These are phyloP conservation scores for Parachaetomium inaequale DNA, from an alignment of 495 filamentous ascomycete species.

Conservation along the genomic window DNA sequence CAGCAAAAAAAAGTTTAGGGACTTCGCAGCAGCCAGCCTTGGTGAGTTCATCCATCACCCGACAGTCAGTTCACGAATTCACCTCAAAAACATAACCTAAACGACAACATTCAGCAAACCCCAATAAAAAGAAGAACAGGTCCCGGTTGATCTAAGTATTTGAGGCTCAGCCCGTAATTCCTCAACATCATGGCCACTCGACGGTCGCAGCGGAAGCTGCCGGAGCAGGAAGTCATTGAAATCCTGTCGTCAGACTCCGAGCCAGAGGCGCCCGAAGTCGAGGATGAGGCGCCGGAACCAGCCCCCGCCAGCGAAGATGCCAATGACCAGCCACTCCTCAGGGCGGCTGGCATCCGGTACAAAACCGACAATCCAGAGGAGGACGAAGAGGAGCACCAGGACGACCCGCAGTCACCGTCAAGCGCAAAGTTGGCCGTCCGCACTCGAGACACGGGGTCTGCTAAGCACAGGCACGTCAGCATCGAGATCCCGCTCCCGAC, in stretches of 20 bases:
- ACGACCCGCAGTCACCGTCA: not conserved
- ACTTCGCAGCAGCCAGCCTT: not conserved
- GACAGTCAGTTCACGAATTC: too few species aligned
- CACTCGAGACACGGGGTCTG: conserved; percentile 22
- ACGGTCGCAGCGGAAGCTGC: conserved; percentile 7
- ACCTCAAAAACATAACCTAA: not conserved
- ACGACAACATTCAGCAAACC: not conserved
- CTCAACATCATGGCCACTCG: not conserved
- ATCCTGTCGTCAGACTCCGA: conserved; percentile 28
- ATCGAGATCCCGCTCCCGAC: conserved; percentile 33
- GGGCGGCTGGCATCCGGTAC: conserved; percentile 18
- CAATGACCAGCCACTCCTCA: conserved; percentile 20
- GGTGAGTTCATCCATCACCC: not conserved
- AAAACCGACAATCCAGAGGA: conserved; percentile 9
- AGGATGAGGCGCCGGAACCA: conserved; percentile 4
- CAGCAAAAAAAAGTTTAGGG: not conserved
- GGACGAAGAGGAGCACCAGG: conserved; percentile 8
- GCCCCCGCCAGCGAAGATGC: not conserved
- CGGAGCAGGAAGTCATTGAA: conserved; percentile 21
- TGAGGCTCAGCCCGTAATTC: not conserved
- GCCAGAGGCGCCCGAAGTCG: conserved; percentile 2
- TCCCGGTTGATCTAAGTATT: not conserved
- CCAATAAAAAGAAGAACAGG: not conserved
- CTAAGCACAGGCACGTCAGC: conserved; percentile 29
- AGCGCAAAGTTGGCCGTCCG: conserved; percentile 26